These are phyloP conservation scores for Sicyos baderoa DNA, from an alignment of 306 rosid species.

Conservation along the genomic window DNA sequence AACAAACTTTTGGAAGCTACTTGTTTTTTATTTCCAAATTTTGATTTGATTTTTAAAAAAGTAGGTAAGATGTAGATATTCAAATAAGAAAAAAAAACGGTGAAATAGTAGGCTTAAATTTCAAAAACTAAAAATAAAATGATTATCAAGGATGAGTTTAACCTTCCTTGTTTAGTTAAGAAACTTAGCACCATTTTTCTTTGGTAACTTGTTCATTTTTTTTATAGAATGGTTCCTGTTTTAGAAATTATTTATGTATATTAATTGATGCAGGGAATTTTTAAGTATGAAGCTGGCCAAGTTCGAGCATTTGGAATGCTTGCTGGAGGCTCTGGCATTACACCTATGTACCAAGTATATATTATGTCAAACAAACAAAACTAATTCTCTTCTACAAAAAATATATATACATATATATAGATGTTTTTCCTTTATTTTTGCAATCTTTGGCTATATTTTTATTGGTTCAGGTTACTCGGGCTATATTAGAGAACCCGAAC, in stretches of 20 bases:
- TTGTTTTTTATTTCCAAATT: no score
- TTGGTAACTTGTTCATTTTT: background rate
- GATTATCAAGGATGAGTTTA: background rate
- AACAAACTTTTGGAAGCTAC: no score
- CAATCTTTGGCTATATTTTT: background rate
- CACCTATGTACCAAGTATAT: slow-evolving; percentile 99
- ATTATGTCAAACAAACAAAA: background rate
- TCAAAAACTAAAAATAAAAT: no score
- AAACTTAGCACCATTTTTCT: background rate
- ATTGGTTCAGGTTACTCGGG: slow-evolving; percentile 59
- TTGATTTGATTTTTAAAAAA: no score
- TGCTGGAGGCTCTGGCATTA: slow-evolving; percentile 99
- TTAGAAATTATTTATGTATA: no score
- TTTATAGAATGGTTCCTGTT: background rate
- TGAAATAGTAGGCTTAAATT: no score
- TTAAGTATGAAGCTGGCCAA: slow-evolving; percentile 65
- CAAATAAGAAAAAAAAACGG: no score
- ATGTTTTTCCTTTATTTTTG: slow-evolving; percentile 14
- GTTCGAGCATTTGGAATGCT: slow-evolving; percentile 95
- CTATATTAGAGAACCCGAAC: slow-evolving; percentile 71
- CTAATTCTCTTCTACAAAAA: background rate
- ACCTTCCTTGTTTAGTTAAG: background rate
- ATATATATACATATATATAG: no score
- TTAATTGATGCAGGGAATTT: slow-evolving; percentile 3
- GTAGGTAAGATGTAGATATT: no score